A percentile compares a stretch with the other conserved stretches of the same genome.
Evolutionary conservation across 805 yeast genomes (phyloP).

Genomic region (Barnettozyma populi): DNA sequence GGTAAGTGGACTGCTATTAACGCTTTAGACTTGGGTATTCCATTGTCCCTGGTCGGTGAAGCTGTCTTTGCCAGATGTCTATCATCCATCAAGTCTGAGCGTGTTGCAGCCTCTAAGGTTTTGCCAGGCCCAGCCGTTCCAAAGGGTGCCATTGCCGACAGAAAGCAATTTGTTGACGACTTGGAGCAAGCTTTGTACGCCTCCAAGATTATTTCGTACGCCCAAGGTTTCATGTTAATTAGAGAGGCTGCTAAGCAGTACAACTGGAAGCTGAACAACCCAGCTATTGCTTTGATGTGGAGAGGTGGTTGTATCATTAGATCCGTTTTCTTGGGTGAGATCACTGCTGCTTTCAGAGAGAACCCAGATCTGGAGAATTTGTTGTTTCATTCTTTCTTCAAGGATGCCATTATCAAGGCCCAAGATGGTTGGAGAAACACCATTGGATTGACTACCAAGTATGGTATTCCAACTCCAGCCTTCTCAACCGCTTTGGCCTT

Average conservation of each 20-base stretch:
- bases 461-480: constrained; percentile 97
- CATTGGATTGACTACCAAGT: constrained; percentile 66
- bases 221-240: constrained; percentile 99
- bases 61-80: constrained; percentile 96
- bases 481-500: constrained; percentile 93
- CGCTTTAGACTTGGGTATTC: constrained; percentile 97
- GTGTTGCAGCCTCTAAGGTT: constrained; percentile 75
- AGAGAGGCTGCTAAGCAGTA: constrained; percentile 97
- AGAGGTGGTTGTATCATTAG: constrained; percentile 99
- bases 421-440: constrained; percentile 94
- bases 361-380: constrained; percentile 92
- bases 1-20: constrained; percentile 99
- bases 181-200: constrained; percentile 98
- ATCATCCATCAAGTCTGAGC: constrained; percentile 88
- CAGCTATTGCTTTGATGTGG: constrained; percentile 99
- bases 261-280: constrained; percentile 96
- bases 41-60: constrained; percentile 97
- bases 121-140: constrained; percentile 75
- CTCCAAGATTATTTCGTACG: constrained; percentile 95
- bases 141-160: constrained; percentile 64
- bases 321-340: constrained; percentile 96
- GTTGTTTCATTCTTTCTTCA: constrained; percentile 93
- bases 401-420: constrained; percentile 85
- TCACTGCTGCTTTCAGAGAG: constrained; percentile 92
- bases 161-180: constrained; percentile 79